These are phyloP conservation scores for Planoprotostelium fungivorum DNA, from an alignment of 78 protist genomes.

Conservation along the genomic window DNA sequence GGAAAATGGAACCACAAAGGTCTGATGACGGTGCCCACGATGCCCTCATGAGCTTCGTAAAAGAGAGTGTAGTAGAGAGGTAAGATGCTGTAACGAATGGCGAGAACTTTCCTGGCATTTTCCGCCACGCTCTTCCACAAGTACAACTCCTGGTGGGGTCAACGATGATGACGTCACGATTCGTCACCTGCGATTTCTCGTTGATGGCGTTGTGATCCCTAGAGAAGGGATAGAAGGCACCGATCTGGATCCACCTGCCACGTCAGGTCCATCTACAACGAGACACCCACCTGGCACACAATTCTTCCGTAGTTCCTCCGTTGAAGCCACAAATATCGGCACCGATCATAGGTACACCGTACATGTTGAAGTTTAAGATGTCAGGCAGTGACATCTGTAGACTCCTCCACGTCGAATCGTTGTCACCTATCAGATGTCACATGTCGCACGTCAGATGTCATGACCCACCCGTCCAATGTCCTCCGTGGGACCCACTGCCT, in stretches of 20 bases:
- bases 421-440: slow-evolving; percentile 16
- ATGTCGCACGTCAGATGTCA: background rate
- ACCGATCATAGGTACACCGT: slow-evolving; percentile 82
- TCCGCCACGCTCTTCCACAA: slow-evolving; percentile 26
- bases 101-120: slow-evolving; percentile 14
- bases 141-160: background rate
- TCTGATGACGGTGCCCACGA: slow-evolving; percentile 49
- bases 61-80: slow-evolving; percentile 62
- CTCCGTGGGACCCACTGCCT: background rate
- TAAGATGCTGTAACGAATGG: slow-evolving; percentile 31
- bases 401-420: slow-evolving; percentile 28
- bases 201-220: slow-evolving; percentile 16
- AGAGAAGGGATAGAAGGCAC: slow-evolving; percentile 80
- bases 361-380: slow-evolving; percentile 70
- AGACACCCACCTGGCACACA: slow-evolving; percentile 52
- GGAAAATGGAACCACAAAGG: slow-evolving; percentile 68
- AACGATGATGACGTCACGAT: slow-evolving; percentile 56
- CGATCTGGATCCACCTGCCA: slow-evolving; percentile 76
- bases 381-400: slow-evolving; percentile 70
- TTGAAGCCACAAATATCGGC: slow-evolving; percentile 90
- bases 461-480: background rate
- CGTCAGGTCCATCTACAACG: background rate
- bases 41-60: slow-evolving; percentile 2
- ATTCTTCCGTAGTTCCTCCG: slow-evolving; percentile 57
- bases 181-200: background rate